Evolutionary conservation across 2,329 filamentous ascomycete species (phyloP), one percentile per base, ranked within the genome.

Genomic region (Ceratocystis smalleyi): DNA sequence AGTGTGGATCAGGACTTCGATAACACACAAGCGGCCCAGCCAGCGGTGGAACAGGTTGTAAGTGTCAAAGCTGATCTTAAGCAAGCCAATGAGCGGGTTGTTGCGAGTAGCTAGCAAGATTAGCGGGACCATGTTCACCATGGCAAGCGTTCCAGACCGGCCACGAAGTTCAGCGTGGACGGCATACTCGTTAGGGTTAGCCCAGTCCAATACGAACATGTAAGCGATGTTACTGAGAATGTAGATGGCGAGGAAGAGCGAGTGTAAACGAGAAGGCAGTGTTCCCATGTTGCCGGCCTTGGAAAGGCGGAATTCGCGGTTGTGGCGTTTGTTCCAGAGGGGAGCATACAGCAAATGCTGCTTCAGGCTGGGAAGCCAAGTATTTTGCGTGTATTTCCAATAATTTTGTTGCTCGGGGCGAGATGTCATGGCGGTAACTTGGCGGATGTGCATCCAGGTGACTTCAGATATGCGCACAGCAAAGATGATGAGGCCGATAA

Each of bases 11-110:
- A 91, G 69, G 8, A 84, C 79, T 72, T 92, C 86, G 15, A 89
- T 74, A 19, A 87, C 79, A 30, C 88, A 86, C 66, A 91, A 88
- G 47, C 88, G 83, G 69, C 88, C 88, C 68, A 90, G 81, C 88
- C 88, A 91, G 67, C 88, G 82, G 74, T 92, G 88, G 65, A 91
- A 78, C 67, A 92, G 75, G 75, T 91, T 92, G 78, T 88, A 91
- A 0, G 86, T 89, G 73, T 92, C 88, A 73, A 91, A 92, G 3
- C 86, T 88, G 68, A 91, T 84, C 67, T 84, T 83, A 63, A 89
- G 78, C 68, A 87, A 77, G 67, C 78, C 78, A 71, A 91, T 89
- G 68, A 92, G 77, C 24, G 87, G 87, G 74, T 91, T 91, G 76
- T 91, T 91, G 69, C 88, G 81, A 51, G 85, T 84, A 59, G 87